Conservation (phyloP, 805 yeast species). For the Saccharomyces jurei region DNA sequence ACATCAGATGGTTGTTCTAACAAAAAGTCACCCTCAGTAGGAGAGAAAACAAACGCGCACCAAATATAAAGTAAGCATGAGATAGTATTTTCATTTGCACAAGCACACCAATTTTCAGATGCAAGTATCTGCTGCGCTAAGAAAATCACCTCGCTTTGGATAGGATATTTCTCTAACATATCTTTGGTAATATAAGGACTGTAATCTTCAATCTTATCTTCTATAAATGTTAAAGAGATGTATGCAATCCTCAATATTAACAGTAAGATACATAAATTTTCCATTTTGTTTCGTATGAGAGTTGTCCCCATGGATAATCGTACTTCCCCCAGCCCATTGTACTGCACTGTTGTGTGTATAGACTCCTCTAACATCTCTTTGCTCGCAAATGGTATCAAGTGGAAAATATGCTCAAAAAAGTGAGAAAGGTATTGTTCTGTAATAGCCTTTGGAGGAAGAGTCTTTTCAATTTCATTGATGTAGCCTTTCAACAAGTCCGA, state of each 20-base stretch:
- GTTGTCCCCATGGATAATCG: conserved; percentile 12
- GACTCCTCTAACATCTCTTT: conserved; percentile 13
- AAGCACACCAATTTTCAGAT: conserved; percentile 13
- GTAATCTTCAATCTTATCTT: conserved; percentile 4
- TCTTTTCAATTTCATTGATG: conserved; percentile 6
- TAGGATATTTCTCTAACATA: conserved; percentile 9
- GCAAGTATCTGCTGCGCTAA: conserved; percentile 15
- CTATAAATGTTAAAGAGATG: conserved; percentile 9
- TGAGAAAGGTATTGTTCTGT: conserved; percentile 10
- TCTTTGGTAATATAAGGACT: conserved; percentile 4
- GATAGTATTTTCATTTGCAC: conserved; percentile 18
- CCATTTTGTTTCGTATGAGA: conserved; percentile 14
- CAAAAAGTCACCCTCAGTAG: conserved; percentile 21
- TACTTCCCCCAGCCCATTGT: conserved; percentile 7
- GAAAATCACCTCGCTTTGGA: conserved; percentile 10
- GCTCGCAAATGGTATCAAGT: conserved; percentile 13
- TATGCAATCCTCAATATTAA: conserved; percentile 15
- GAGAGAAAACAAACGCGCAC: conserved; percentile 18
- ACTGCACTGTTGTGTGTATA: conserved; percentile 9
- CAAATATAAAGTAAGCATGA: conserved; percentile 18
- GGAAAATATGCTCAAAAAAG: conserved; percentile 14
- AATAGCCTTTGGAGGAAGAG: conserved; percentile 11
- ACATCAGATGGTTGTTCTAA: conserved; percentile 20
- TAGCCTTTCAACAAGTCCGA: conserved; percentile 13
- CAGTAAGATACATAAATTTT: conserved; percentile 12